Percentiles rank a stretch among this genome's conserved stretches.
Evolutionary conservation across 768 basidiomycete species (phyloP).

Genomic region (Pisolithus orientalis): DNA sequence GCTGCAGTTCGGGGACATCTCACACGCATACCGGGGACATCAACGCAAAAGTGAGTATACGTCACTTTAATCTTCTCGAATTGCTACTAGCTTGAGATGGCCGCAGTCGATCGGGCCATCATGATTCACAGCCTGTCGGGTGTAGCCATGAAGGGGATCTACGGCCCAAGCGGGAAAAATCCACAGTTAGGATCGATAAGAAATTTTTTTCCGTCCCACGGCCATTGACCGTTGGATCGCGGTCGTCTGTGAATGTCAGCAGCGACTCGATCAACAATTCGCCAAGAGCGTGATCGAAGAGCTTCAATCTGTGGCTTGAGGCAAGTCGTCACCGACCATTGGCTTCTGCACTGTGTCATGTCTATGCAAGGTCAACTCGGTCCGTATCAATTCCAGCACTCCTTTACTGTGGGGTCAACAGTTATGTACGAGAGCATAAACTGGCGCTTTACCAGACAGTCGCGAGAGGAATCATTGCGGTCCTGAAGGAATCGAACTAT

Average conservation of each 20-base stretch:
- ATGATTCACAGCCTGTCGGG: conserved; percentile 56
- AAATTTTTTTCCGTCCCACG: conserved; percentile 51
- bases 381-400: conserved; percentile 81
- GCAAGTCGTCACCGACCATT: conserved; percentile 38
- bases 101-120: background rate
- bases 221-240: conserved; percentile 55
- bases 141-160: conserved; percentile 50
- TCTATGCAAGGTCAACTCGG: conserved; percentile 74
- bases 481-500: no score
- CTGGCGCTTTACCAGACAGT: no score
- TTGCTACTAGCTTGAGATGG: background rate
- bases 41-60: conserved; percentile 50
- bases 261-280: conserved; percentile 45
- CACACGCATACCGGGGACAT: conserved; percentile 60
- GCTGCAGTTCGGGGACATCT: conserved; percentile 87
- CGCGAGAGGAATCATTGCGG: no score
- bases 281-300: conserved; percentile 51
- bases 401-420: conserved; percentile 56
- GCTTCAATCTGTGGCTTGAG: conserved; percentile 17
- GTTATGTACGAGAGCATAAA: no score
- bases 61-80: background rate
- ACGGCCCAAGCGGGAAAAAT: conserved; percentile 45
- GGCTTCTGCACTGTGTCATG: conserved; percentile 73
- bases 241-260: conserved; percentile 57
- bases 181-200: conserved; percentile 54